These are phyloP conservation scores for Geosiphon pyriformis DNA, from an alignment of 192 early-diverging fungal species.

Conservation along the genomic window DNA sequence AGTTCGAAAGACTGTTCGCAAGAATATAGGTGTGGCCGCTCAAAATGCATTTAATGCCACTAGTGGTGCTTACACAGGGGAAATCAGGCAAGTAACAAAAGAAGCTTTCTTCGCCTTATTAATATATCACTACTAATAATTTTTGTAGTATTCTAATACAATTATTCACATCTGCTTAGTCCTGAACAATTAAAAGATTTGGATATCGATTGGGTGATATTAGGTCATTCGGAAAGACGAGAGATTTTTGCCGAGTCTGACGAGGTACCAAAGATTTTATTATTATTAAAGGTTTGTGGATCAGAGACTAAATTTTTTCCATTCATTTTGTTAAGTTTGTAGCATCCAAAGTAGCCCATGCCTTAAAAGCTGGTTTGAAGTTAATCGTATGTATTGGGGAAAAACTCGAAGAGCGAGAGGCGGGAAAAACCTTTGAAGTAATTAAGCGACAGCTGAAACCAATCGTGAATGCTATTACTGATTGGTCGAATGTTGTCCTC, in stretches of 20 bases:
- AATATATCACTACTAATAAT: too few relatives aligned
- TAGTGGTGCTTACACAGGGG: constrained; percentile 96
- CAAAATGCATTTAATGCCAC: constrained; percentile 88
- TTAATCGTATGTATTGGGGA: constrained; percentile 97
- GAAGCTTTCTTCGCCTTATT: not conserved
- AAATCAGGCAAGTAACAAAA: constrained; percentile 62
- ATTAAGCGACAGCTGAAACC: constrained; percentile 87
- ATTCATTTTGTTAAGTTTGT: constrained; percentile 46
- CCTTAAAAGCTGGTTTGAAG: constrained; percentile 79
- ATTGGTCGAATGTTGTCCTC: constrained; percentile 94
- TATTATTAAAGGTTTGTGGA: too few relatives aligned
- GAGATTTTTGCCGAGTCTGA: constrained; percentile 86
- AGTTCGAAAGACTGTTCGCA: constrained; percentile 69
- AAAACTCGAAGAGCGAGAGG: constrained; percentile 91
- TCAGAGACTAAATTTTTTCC: too few relatives aligned
- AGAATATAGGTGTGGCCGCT: constrained; percentile 86
- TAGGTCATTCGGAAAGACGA: constrained; percentile 99
- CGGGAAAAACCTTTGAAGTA: constrained; percentile 78
- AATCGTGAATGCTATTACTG: constrained; percentile 66
- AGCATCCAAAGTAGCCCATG: constrained; percentile 86
- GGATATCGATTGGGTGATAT: constrained; percentile 89
- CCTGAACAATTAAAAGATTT: constrained; percentile 96
- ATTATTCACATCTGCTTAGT: constrained; percentile 31
- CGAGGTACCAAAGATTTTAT: constrained; percentile 44
- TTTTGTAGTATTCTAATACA: too few relatives aligned